A percentile compares a stretch with the other conserved stretches of the same genome.
Evolutionary conservation across 768 basidiomycete genomes (phyloP).

Genomic region (Leccinum fibrillosum): DNA sequence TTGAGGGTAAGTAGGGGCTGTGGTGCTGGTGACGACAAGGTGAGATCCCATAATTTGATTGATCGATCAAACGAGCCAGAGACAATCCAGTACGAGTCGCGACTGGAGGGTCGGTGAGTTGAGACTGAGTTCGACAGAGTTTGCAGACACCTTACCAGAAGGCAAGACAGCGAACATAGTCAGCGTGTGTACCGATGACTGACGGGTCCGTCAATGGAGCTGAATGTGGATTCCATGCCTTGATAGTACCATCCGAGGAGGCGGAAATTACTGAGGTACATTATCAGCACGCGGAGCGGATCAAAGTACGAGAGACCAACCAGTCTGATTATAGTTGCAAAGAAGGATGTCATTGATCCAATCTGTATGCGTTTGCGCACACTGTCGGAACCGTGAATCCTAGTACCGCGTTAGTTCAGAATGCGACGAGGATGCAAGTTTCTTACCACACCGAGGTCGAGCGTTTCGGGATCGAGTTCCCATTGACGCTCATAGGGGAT

Average conservation of each 20-base stretch:
- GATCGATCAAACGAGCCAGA: constrained; percentile 94
- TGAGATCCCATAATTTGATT: constrained; percentile 92
- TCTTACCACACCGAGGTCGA: constrained; percentile 50
- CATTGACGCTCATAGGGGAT: constrained; percentile 72
- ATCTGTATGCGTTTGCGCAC: constrained; percentile 85
- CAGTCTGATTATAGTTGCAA: constrained; percentile 88
- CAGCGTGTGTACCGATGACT: constrained; percentile 70
- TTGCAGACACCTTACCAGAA: constrained; percentile 48
- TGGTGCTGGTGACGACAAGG: constrained; percentile 36
- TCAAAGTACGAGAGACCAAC: constrained; percentile 37
- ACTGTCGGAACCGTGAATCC: constrained; percentile 76
- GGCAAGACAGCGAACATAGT: constrained; percentile 82
- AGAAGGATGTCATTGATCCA: constrained; percentile 96
- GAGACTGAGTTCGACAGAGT: not conserved
- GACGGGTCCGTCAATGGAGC: constrained; percentile 55
- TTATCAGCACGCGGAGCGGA: constrained; percentile 6
- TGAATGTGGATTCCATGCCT: constrained; percentile 89
- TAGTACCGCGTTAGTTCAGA: constrained; percentile 25
- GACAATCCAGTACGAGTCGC: constrained; percentile 82
- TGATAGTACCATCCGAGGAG: constrained; percentile 93
- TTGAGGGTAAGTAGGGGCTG: constrained; percentile 63
- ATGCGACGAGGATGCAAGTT: not conserved
- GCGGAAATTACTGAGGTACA: constrained; percentile 70
- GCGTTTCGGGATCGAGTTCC: constrained; percentile 66
- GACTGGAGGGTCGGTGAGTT: constrained; percentile 39